Evolutionary conservation across 768 basidiomycete species (phyloP), one percentile per base, ranked within the genome.

Genomic region (Collybia sordida): DNA sequence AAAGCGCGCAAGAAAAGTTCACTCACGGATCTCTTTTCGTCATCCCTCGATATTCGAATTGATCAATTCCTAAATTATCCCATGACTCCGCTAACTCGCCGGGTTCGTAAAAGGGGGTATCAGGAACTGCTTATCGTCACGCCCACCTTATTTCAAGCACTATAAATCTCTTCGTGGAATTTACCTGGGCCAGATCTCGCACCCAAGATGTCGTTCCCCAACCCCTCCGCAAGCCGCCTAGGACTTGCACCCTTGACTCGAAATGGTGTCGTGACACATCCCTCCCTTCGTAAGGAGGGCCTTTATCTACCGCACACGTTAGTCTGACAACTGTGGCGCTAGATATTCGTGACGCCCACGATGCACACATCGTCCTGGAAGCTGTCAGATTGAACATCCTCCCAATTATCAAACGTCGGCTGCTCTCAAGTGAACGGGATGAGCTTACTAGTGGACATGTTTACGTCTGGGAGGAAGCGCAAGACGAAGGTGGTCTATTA

Each of bases 401-500:
- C 25, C 88, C 89, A 5, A 70, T 91, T 45, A 81, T 90, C 53
- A 85, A 78, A 51, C 80, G 86, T 17, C 80, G 88, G 7, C 72
- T 91, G n/a, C 78, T 83, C 11, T 72, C 82, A 3, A 81, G 70
- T 51, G 88, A 91, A 62, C 73, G 88, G 38, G 87, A 88, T 27
- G 80, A 84, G 36, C 72, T 91, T 4, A 63, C 63, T 34, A 86
- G 87, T 44, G 89, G 89, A 2, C 86, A 90, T 52, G 79, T 91
- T 36, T 91, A 89, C 58, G 89, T 91, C 34, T 91, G 89, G 89
- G 88, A 91, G 58, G 89, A 91, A 64, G 86, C 87, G 3, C 88
- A 86, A 55, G 88, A 88, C 42, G 85, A 85, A 42, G 83, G 81
- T 6, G 73, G 73, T 15, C 69, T 88, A 31, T 71, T 90, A 50